Evolutionary conservation across 2,329 filamentous ascomycete species (phyloP), one percentile per base, ranked within the genome.

Genomic region (Ustulina deusta): DNA sequence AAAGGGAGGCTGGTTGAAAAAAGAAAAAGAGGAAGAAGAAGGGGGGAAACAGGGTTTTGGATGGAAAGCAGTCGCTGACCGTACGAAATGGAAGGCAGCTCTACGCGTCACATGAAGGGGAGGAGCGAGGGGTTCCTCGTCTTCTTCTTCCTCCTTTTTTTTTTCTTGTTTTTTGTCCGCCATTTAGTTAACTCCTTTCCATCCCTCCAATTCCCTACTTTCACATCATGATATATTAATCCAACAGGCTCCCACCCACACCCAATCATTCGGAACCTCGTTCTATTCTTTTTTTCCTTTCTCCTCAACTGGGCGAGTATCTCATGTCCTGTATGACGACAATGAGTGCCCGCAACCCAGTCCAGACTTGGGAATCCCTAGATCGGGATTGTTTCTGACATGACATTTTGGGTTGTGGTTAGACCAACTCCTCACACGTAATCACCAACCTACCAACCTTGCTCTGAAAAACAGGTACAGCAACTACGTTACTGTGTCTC

Each of bases 1-100:
- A n/a, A 44, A n/a, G n/a, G 22, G 40, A 48, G 13, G 22, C 6
- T 17, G 29, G 20, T 25, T 61, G 40, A 58, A 38, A 42, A 36
- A 25, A n/a, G 27, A 51, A 29, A 34, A 44, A 44, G 3, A 27
- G 56, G 46, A 20, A 25, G 25, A 27, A 11, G 20, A 10, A 42
- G 9, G 32, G 6, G 51, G 54, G 62, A 56, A 62, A 29, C 55
- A 52, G 46, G 54, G 34, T 51, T 61, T 54, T 6, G 52, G 40
- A 60, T 51, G 51, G 38, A 36, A 60, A 56, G n/a, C 44, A 62
- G 61, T 56, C 46, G 65, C 65, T 65, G 61, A 65, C 63, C 56
- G 60, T 48, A 56, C 49, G 40, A 52, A 52, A 58, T 22, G 17
- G 44, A 66, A 60, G 38, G 63, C 61, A 62, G 27, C 27, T 57